phyloP scores from a whole-genome alignment of 2,329 filamentous ascomycete species.

The Diaporthe humulicola region DNA sequence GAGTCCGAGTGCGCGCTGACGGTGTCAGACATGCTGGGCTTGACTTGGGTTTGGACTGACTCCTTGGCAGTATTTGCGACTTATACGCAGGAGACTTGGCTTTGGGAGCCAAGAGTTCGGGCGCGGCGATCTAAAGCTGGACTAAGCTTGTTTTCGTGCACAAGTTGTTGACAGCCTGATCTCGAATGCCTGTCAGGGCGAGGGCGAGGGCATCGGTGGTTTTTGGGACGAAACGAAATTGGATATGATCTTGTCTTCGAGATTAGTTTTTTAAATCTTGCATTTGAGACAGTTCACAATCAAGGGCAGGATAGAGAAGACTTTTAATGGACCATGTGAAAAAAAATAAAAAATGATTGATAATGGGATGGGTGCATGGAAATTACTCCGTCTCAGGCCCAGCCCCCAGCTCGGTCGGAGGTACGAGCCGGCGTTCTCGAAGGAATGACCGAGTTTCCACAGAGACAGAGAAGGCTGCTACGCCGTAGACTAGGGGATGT shows the following conservation, averaged over 20 bases:
- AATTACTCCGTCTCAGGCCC: slow-evolving; percentile 2
- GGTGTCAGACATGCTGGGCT: slow-evolving; percentile 20
- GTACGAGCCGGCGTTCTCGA: slow-evolving; percentile 1
- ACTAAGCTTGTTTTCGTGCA: slow-evolving; percentile 14
- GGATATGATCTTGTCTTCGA: background rate
- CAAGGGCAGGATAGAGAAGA: background rate
- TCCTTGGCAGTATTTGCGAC: background rate
- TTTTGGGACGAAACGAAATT: background rate
- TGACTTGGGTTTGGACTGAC: background rate
- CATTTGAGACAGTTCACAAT: background rate
- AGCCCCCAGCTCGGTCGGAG: slow-evolving; percentile 22
- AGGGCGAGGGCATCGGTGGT: background rate
- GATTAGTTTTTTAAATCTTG: background rate
- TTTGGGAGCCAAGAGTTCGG: background rate
- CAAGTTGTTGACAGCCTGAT: background rate
- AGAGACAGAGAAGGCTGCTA: background rate
- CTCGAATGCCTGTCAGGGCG: background rate
- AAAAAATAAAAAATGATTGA: background rate
- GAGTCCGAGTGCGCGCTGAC: slow-evolving; percentile 32
- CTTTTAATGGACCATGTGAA: slow-evolving; percentile 1
- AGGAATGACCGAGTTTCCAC: background rate
- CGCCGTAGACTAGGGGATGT: background rate
- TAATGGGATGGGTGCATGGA: slow-evolving; percentile 5
- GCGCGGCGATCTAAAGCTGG: background rate
- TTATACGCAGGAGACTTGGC: background rate